Percentiles rank a stretch among this genome's conserved stretches.
phyloP scores from a whole-genome alignment of 2,329 filamentous ascomycete species.

The Aspergillus bombycis region DNA sequence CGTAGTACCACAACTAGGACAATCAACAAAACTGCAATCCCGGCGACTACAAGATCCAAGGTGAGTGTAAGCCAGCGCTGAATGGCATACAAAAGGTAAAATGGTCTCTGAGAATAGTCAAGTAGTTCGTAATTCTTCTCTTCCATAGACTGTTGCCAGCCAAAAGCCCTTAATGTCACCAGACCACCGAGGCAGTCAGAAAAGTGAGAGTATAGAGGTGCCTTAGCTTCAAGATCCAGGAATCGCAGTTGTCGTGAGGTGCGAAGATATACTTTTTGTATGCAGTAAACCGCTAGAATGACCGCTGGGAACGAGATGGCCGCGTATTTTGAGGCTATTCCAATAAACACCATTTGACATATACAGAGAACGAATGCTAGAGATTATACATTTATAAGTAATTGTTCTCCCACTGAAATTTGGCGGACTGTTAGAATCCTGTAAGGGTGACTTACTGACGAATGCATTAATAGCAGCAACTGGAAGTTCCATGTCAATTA shows the following conservation, averaged over 20 bases:
- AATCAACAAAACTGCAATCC: conserved; percentile 53
- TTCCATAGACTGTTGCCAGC: conserved; percentile 53
- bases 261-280: conserved; percentile 62
- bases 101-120: conserved; percentile 59
- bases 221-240: conserved; percentile 65
- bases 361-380: conserved; percentile 38
- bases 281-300: conserved; percentile 48
- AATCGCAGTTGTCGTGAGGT: conserved; percentile 64
- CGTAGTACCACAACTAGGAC: conserved; percentile 51
- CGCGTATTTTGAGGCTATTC: conserved; percentile 51
- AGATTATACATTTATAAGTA: conserved; percentile 6
- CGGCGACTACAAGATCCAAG: conserved; percentile 54
- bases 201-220: conserved; percentile 62
- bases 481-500: conserved; percentile 50
- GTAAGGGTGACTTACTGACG: conserved; percentile 29
- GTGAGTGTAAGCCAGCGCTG: conserved; percentile 62
- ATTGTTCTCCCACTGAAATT: no score
- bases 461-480: conserved; percentile 45
- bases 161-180: conserved; percentile 60
- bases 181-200: conserved; percentile 60
- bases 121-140: conserved; percentile 53
- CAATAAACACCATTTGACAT: conserved; percentile 55
- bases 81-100: conserved; percentile 60
- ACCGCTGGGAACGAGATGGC: conserved; percentile 57
- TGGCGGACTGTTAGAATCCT: background rate